Evolutionary conservation across 192 early-diverging fungal species (phyloP), one percentile per base, ranked within the genome.

Genomic region (Rhizophagus sp.): DNA sequence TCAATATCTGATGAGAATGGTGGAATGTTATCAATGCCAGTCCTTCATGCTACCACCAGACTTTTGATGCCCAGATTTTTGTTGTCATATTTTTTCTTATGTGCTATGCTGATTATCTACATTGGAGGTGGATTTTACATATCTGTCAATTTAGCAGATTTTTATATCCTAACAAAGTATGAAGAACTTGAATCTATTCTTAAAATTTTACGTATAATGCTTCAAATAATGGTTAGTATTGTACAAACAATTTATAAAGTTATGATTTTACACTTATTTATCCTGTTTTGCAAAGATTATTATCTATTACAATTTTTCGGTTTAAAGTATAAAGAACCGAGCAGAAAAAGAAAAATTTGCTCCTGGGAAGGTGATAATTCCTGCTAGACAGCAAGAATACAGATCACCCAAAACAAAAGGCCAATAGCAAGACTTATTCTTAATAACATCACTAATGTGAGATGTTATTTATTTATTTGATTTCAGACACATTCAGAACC

Each of bases 61-160:
- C 64, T 81, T 44, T 33, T 77, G 0, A 81, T 81, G 63, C 75
- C 65, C 7, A 25, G 80, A 76, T 81, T 81, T 57, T 17, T 81
- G 1, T 81, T 49, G 0, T 68, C 62, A 6, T 77, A 66, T 52
- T 81, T 81, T 81, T 69, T 76, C n/a, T 67, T 81, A 6, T 64
- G 49, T 41, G 57, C 65, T 6, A 77, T 81, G 24, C 74, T 81
- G 3, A 25, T 81, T 50, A n/a, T 77, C 2, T 81, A 81, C 27
- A 22, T 76, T 15, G 80, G 66, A 19, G 47, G 22, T 62, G 65
- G 65, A 44, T 81, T 69, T 69, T 81, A 81, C 44, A 0, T 33
- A 57, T 81, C 74, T 0, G 13, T 81, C 25, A 61, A 68, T 57
- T 76, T 81, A 63, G 7, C 73, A 1, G 30, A 81, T 1, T 76